Base-by-base conservation (phyloP, 257 asterid species). In the Striga asiatica region DNA sequence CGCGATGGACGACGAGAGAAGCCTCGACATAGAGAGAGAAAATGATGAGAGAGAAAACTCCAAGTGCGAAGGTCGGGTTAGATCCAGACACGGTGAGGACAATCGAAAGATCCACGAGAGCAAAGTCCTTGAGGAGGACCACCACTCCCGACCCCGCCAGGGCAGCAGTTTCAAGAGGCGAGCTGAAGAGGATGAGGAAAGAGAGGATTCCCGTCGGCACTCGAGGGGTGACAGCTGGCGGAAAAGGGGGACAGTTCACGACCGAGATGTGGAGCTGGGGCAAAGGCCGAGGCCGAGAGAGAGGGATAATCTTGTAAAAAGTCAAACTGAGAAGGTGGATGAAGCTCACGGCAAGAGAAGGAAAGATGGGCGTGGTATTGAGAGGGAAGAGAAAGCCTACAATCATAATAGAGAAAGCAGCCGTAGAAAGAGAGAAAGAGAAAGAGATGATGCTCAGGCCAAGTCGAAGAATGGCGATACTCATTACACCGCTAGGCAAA, bases 401-500 rank as follows among this genome's bases (percentile, higher is more conserved):
- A 65, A 67, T 51, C 77, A 74, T 21, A n/a, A n/a, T n/a, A 41
- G 75, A 68, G 98, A 87, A 65, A 73, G 66, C n/a, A n/a, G n/a
- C n/a, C 75, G 76, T 71, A 73, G 76, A 70, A 78, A 80, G 16
- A 69, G 89, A 69, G 84, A 76, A 75, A 79, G 94, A 74, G 97
- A 82, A 56, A 84, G 88, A 69, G 95, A 82, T 62, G 95, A 80
- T n/a, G n/a, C n/a, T 32, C 81, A 56, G 51, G 66, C 70, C 61
- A 80, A 81, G 68, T 41, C 65, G 60, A 79, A 77, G 73, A 82
- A 85, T 61, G 94, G 75, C 58, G 94, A 82, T 61, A 58, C 62
- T 77, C 86, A 70, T 52, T 68, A 63, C 76, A 74, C 45, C 60
- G 77, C 94, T n/a, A n/a, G n/a, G 71, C 77, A 74, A 59, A 89